Evolutionary conservation across 1,139 yeast genomes (phyloP).

Genomic region (Pneumocystis murina): DNA sequence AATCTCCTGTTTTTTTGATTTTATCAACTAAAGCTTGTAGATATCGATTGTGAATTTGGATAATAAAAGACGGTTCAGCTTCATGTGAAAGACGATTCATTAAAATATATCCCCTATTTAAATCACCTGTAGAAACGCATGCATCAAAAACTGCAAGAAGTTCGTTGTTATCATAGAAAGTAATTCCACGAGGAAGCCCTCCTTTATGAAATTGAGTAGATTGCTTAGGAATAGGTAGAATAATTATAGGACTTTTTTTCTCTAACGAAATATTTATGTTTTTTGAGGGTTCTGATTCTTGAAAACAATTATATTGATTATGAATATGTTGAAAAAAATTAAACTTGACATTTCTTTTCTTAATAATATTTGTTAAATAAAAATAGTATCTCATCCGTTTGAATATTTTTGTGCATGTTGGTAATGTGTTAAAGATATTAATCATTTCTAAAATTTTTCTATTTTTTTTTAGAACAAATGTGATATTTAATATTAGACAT

Average conservation of each 20-base stretch:
- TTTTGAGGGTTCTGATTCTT: neutral
- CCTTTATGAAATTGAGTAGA: conserved; percentile 17
- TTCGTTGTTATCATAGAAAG: conserved; percentile 3
- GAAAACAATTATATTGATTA: neutral
- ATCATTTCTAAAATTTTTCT: neutral
- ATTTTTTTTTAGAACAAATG: neutral
- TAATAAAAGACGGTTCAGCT: conserved; percentile 25
- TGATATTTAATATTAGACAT: neutral
- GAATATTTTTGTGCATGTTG: neutral
- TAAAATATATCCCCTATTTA: conserved; percentile 42
- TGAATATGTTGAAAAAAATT: neutral
- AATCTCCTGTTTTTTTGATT: conserved; percentile 22
- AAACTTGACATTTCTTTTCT: neutral
- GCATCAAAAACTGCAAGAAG: conserved; percentile 45
- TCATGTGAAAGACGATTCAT: conserved; percentile 16
- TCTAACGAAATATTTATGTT: neutral
- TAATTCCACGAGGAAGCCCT: conserved; percentile 16
- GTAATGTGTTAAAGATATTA: neutral
- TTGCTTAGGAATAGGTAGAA: conserved; percentile 19
- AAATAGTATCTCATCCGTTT: neutral
- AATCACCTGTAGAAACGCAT: conserved; percentile 52
- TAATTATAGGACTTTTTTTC: conserved; percentile 16
- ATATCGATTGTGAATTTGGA: conserved; percentile 37
- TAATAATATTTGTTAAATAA: neutral
- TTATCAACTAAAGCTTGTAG: conserved; percentile 30